Conservation (phyloP, 345 rosid genomes). For the Ceriops decandra region DNA sequence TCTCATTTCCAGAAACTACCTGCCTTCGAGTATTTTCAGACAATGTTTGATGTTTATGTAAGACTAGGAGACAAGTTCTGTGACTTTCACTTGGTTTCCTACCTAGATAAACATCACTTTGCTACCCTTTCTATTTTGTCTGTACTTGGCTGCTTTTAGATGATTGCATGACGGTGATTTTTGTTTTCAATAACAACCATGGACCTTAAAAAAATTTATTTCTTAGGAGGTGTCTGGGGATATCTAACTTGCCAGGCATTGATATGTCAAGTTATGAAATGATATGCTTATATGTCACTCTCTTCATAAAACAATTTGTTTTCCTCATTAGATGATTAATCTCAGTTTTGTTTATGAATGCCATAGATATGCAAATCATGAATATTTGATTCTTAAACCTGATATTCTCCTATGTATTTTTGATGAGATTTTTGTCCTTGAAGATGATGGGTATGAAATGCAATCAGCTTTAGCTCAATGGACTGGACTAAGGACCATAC, state of each 20-base stretch:
- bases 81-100: not conserved
- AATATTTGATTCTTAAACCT: not conserved
- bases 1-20: no score
- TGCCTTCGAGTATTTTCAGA: no score
- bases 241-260: not conserved
- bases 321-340: not conserved
- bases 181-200: no score
- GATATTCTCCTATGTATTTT: no score
- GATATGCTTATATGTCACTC: not conserved
- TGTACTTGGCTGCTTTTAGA: no score
- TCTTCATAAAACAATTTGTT: not conserved
- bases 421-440: not conserved
- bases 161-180: no score
- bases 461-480: slow-evolving; percentile 55
- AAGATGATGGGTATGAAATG: slow-evolving; percentile 44
- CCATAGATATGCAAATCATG: no score
- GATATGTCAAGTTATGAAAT: not conserved
- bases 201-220: no score
- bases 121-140: no score
- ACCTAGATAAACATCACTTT: no score
- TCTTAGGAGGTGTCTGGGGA: not conserved
- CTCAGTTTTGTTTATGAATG: not conserved
- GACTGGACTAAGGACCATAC: slow-evolving; percentile 64
- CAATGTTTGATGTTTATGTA: not conserved
- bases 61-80: not conserved